Evolutionary conservation across 495 filamentous ascomycete species (phyloP).

Genomic region (Paragyromitra xinjiangensis): DNA sequence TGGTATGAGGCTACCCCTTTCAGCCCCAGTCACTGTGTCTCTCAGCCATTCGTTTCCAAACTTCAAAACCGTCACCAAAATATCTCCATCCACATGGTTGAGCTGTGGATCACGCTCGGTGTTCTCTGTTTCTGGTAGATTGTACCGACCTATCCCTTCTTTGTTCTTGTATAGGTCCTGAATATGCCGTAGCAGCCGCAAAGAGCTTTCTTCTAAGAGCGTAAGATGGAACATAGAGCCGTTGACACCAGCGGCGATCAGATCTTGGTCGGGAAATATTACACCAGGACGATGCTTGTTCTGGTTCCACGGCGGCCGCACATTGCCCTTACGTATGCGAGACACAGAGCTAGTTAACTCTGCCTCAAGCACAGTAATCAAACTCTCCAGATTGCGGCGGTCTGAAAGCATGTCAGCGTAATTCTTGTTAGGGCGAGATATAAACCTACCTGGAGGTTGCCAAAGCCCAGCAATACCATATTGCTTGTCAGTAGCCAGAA

Average conservation of each 20-base stretch:
- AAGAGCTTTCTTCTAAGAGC: conserved; percentile 44
- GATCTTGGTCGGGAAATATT: conserved; percentile 43
- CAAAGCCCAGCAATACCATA: conserved; percentile 55
- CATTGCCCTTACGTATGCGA: conserved; percentile 51
- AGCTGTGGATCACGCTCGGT: conserved; percentile 40
- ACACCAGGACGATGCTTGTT: conserved; percentile 50
- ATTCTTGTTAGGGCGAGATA: not conserved
- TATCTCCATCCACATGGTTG: conserved; percentile 54
- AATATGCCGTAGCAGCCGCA: conserved; percentile 49
- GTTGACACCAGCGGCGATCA: conserved; percentile 56
- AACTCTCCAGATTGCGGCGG: conserved; percentile 48
- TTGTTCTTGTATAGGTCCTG: conserved; percentile 51
- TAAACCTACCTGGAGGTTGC: conserved; percentile 50
- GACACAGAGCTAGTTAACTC: conserved; percentile 55
- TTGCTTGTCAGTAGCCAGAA: conserved; percentile 56
- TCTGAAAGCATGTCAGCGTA: conserved; percentile 38
- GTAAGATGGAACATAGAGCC: conserved; percentile 57
- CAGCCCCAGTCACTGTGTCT: conserved; percentile 36
- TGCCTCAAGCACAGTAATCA: conserved; percentile 53
- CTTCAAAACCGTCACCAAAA: conserved; percentile 47
- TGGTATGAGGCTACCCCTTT: conserved; percentile 30
- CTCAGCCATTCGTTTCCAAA: conserved; percentile 53
- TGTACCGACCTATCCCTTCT: conserved; percentile 21
- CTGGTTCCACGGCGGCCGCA: conserved; percentile 54
- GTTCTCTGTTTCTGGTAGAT: conserved; percentile 4